Conservation (phyloP, 1,284 basidiomycete genomes). For the Rhodotorula glutinis region DNA sequence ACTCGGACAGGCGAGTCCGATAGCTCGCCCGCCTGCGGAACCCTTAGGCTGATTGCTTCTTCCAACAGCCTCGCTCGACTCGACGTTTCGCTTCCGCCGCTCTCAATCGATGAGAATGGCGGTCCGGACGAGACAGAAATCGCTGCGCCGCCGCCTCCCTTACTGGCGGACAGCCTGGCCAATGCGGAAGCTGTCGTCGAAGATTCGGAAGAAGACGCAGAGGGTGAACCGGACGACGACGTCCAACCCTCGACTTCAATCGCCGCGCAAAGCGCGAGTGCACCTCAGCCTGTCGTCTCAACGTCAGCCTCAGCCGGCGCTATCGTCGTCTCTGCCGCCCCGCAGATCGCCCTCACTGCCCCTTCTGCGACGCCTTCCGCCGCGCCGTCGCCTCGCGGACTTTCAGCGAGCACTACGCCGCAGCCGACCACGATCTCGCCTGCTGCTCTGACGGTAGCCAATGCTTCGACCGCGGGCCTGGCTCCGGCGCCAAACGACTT, state of each 20-base stretch:
- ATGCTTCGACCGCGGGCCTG: not conserved
- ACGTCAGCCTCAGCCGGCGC: not conserved
- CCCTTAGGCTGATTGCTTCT: not conserved
- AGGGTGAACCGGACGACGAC: conserved; percentile 28
- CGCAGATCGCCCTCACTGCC: conserved; percentile 1
- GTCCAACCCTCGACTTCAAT: conserved; percentile 5
- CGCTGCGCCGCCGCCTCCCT: not conserved
- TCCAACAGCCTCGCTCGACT: conserved; percentile 20
- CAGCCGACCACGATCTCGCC: not conserved
- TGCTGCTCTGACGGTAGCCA: not conserved
- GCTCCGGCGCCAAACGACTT: conserved; percentile 1
- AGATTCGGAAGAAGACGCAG: conserved; percentile 24
- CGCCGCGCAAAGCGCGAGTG: not conserved
- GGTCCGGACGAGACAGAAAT: too few relatives aligned
- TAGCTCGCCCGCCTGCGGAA: not conserved
- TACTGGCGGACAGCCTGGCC: not conserved
- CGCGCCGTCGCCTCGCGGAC: conserved; percentile 2
- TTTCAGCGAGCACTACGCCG: not conserved
- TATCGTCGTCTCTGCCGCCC: not conserved
- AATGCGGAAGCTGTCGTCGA: conserved; percentile 1
- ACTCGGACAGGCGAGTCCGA: conserved; percentile 17
- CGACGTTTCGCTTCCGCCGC: conserved; percentile 27
- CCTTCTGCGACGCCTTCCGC: conserved; percentile 2
- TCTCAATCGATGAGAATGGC: not conserved
- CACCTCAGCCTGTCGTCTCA: not conserved